A percentile compares a stretch with the other conserved stretches of the same genome.
Evolutionary conservation across 192 early-diverging fungal genomes (phyloP).

Genomic region (Coemansia sp.): DNA sequence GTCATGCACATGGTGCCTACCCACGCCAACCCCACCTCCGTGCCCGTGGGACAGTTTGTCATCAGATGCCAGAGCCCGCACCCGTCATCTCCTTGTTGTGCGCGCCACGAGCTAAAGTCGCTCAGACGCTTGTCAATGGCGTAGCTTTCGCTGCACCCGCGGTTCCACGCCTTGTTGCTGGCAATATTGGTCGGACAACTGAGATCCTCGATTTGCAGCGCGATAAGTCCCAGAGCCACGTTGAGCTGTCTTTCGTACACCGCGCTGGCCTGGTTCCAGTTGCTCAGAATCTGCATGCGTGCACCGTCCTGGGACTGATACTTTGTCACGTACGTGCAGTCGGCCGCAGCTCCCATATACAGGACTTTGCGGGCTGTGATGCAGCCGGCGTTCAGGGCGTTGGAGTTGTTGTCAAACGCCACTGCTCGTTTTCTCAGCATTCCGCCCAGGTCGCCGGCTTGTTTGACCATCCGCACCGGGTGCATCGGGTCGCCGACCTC

Average conservation of each 20-base stretch:
- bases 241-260: conserved; percentile 87
- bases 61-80: conserved; percentile 91
- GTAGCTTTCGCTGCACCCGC: conserved; percentile 67
- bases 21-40: conserved; percentile 89
- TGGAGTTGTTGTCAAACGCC: conserved; percentile 21
- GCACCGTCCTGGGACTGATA: conserved; percentile 60
- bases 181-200: conserved; percentile 57
- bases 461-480: neutral
- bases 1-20: conserved; percentile 69
- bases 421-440: conserved; percentile 29
- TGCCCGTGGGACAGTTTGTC: conserved; percentile 78
- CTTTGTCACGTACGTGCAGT: conserved; percentile 66
- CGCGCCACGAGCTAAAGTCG: conserved; percentile 91
- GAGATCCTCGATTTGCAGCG: conserved; percentile 68
- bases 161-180: conserved; percentile 67
- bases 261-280: conserved; percentile 80
- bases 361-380: conserved; percentile 29
- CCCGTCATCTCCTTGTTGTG: conserved; percentile 65
- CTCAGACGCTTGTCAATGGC: conserved; percentile 71
- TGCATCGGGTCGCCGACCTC: conserved; percentile 17
- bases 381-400: conserved; percentile 37
- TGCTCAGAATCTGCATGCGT: conserved; percentile 70
- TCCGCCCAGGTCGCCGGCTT: conserved; percentile 18
- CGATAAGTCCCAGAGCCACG: conserved; percentile 78
- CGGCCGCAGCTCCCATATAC: conserved; percentile 73